A percentile compares a stretch with the other conserved stretches of the same genome.
Conservation (phyloP, 768 basidiomycete genomes). For the Collybiopsis luxurians region DNA sequence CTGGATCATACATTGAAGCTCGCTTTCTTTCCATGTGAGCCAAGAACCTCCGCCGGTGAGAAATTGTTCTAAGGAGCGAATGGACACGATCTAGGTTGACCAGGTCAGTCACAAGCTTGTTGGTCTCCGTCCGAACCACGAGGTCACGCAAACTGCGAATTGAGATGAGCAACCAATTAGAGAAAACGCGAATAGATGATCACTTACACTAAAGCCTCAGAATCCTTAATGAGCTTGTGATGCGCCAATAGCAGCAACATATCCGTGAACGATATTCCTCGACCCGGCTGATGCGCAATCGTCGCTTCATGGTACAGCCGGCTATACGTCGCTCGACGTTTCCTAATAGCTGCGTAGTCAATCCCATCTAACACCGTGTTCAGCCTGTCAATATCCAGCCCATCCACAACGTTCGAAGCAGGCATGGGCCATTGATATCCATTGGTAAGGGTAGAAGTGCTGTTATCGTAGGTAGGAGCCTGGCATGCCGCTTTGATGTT, state of each 20-base stretch:
- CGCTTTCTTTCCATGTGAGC: conserved; percentile 42
- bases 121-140: conserved; percentile 70
- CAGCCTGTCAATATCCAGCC: conserved; percentile 65
- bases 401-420: conserved; percentile 37
- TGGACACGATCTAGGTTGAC: conserved; percentile 84
- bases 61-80: conserved; percentile 75
- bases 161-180: not conserved
- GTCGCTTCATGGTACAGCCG: conserved; percentile 85
- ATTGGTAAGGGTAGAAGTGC: not conserved
- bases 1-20: conserved; percentile 29
- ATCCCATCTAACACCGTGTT: conserved; percentile 56
- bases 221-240: conserved; percentile 88
- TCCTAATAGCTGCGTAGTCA: conserved; percentile 60
- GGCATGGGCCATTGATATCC: conserved; percentile 25
- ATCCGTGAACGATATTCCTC: conserved; percentile 86
- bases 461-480: conserved; percentile 22
- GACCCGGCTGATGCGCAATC: conserved; percentile 64
- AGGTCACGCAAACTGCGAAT: conserved; percentile 77
- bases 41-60: conserved; percentile 67
- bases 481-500: conserved; percentile 56
- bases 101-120: conserved; percentile 76
- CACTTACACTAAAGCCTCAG: conserved; percentile 82
- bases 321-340: conserved; percentile 67
- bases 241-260: conserved; percentile 89
- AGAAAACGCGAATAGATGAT: not conserved